Evolutionary conservation across 139 green algal genomes (phyloP), one percentile per base, ranked within the genome.

Genomic region (Chlorella sp.): DNA sequence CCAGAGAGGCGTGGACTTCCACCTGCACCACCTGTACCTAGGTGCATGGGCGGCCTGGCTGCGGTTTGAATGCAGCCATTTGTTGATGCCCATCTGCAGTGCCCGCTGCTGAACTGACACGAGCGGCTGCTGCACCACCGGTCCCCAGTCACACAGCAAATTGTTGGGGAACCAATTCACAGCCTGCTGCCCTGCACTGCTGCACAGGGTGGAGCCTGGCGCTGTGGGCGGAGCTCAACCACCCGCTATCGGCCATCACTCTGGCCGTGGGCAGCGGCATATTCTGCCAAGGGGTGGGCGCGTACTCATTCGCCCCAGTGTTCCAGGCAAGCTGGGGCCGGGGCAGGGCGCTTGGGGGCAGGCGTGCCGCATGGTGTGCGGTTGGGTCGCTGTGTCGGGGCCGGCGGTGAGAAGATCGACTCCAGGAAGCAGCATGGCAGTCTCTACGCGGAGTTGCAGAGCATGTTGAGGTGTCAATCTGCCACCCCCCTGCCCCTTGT

Each of bases 11-110:
- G 40, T 89, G 81, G 62, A 82, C 58, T 73, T 90, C 43, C 89
- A 94, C 73, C 38, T 92, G 69, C 89, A 94, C 86, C 90, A 94
- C 62, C 90, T 90, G 28, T 80, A 83, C 32, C 78, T 83, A 6
- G 78, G 62, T 83, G 62, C 1, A 68, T n/a, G 26, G 7, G 70
- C 38, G 38, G 70, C 3, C 26, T 36, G 13, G 70, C 36, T 17
- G 26, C 17, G 67, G 67, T n/a, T n/a, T 41, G 17, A 44, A 30
- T 74, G 67, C 34, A 74, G 67, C 34, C 34, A n/a, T n/a, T n/a
- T n/a, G n/a, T n/a, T n/a, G n/a, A n/a, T n/a, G n/a, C n/a, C n/a
- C n/a, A n/a, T n/a, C n/a, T n/a, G n/a, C n/a, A n/a, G n/a, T n/a
- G n/a, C n/a, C n/a, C n/a, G n/a, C n/a, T n/a, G n/a, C 16, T 41